Evolutionary conservation across 768 basidiomycete species (phyloP).

Genomic region (Kockovaella imperatae): DNA sequence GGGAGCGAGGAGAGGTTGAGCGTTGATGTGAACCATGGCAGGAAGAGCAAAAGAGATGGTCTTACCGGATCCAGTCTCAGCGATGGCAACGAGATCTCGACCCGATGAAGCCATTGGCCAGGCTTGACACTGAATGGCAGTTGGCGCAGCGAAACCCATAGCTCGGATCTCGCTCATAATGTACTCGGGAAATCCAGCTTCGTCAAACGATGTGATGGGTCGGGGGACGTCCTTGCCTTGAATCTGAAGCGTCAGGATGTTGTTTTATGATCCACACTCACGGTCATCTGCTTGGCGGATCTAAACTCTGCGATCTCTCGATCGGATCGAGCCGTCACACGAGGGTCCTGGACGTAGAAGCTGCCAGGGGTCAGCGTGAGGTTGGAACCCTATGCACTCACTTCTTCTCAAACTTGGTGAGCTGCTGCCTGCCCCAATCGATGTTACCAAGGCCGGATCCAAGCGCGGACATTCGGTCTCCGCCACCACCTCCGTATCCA

Average conservation of each 20-base stretch:
- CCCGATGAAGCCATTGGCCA: slow-evolving; percentile 99
- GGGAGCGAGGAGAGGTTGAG: slow-evolving; percentile 83
- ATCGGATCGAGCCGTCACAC: slow-evolving; percentile 66
- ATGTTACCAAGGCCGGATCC: slow-evolving; percentile 73
- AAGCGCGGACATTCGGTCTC: slow-evolving; percentile 60
- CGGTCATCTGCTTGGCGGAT: slow-evolving; percentile 77
- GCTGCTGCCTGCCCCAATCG: slow-evolving; percentile 69
- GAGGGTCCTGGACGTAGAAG: slow-evolving; percentile 65
- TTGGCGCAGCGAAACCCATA: slow-evolving; percentile 83
- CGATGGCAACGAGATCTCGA: slow-evolving; percentile 82
- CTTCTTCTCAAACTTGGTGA: slow-evolving; percentile 93
- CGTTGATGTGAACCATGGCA: slow-evolving; percentile 99
- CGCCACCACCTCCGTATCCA: slow-evolving; percentile 30
- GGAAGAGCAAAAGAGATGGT: slow-evolving; percentile 97
- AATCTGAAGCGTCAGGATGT: slow-evolving; percentile 51
- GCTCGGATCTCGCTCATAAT: slow-evolving; percentile 86
- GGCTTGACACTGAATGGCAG: slow-evolving; percentile 95
- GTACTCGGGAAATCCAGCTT: slow-evolving; percentile 93
- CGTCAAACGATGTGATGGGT: slow-evolving; percentile 85
- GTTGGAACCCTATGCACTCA: slow-evolving; percentile 42
- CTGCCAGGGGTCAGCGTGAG: slow-evolving; percentile 1
- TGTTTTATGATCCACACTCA: slow-evolving; percentile 34
- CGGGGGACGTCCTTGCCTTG: slow-evolving; percentile 82
- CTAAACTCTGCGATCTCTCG: slow-evolving; percentile 84
- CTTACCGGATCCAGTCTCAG: slow-evolving; percentile 97